These are phyloP conservation scores for Hypholoma sublateritium DNA, from an alignment of 768 basidiomycete species.

Conservation along the genomic window DNA sequence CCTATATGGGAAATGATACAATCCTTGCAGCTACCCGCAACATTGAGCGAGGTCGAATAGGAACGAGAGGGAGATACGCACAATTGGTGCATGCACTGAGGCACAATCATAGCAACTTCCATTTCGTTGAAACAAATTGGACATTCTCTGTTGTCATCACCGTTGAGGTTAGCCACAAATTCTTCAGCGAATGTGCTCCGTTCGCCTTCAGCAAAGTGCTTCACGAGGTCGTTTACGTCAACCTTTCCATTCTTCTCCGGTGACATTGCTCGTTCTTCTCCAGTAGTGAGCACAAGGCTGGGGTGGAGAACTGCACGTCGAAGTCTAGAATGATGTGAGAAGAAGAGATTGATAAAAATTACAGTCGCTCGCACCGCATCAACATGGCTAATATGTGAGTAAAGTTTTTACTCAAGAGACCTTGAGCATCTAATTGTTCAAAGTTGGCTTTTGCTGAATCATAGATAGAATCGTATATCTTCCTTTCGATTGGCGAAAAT, in stretches of 20 bases:
- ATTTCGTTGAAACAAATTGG: conserved; percentile 81
- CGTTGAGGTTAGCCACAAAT: conserved; percentile 65
- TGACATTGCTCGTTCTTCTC: conserved; percentile 39
- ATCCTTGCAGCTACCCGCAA: conserved; percentile 68
- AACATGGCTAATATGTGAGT: conserved; percentile 92
- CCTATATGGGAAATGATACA: conserved; percentile 79
- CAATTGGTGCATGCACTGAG: conserved; percentile 78
- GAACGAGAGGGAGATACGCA: conserved; percentile 28
- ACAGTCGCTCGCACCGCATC: conserved; percentile 68
- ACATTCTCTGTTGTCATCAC: conserved; percentile 60
- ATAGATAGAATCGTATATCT: conserved; percentile 89
- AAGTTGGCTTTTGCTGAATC: conserved; percentile 77
- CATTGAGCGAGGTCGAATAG: too few species aligned
- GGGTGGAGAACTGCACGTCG: conserved; percentile 94
- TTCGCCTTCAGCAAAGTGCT: conserved; percentile 44
- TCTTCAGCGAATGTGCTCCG: conserved; percentile 56
- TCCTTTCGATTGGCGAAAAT: conserved; percentile 78
- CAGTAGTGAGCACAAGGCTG: conserved; percentile 65
- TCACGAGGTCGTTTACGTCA: conserved; percentile 60
- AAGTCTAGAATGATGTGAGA: conserved; percentile 44
- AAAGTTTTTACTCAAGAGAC: conserved; percentile 76
- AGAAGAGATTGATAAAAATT: background rate
- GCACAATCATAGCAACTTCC: conserved; percentile 68
- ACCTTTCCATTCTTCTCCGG: conserved; percentile 42
- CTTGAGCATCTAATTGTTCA: conserved; percentile 76